phyloP scores from a whole-genome alignment of 805 yeast genomes.

The Ogataea siamensis region DNA sequence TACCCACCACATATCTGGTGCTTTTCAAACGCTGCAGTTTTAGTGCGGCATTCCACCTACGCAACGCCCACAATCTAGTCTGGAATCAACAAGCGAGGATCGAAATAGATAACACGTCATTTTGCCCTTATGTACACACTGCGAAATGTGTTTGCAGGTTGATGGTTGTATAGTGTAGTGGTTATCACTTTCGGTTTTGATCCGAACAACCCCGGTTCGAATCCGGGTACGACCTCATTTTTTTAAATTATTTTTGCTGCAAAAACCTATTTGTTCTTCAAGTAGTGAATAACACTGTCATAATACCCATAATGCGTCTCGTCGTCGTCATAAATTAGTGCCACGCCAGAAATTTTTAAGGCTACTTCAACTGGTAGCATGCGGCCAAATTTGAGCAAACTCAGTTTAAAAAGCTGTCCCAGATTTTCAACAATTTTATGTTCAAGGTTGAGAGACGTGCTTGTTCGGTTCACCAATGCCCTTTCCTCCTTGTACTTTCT shows the following conservation, averaged over 20 bases:
- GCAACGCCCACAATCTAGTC: too few relatives aligned
- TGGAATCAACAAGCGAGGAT: too few relatives aligned
- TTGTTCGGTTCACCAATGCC: constrained; percentile 19
- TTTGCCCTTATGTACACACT: too few relatives aligned
- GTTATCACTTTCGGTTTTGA: constrained; percentile 81
- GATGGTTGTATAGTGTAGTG: constrained; percentile 64
- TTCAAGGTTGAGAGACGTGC: constrained; percentile 30
- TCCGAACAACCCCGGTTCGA: constrained; percentile 83
- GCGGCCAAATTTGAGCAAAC: constrained; percentile 40
- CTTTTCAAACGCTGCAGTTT: too few relatives aligned
- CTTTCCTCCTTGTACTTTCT: neutral
- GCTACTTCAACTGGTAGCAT: constrained; percentile 40
- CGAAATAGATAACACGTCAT: too few relatives aligned
- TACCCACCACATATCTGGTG: too few relatives aligned
- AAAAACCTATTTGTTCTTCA: constrained; percentile 9
- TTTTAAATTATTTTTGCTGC: constrained; percentile 13
- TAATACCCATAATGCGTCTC: constrained; percentile 29
- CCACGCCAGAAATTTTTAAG: constrained; percentile 36
- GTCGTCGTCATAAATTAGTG: constrained; percentile 26
- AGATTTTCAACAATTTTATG: constrained; percentile 26
- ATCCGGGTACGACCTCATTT: constrained; percentile 73
- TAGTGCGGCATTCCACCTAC: too few relatives aligned
- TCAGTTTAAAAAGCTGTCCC: constrained; percentile 35
- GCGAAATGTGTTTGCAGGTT: too few relatives aligned
- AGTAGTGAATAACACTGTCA: constrained; percentile 25